A percentile compares a stretch with the other conserved stretches of the same genome.
Conservation (phyloP, 805 yeast genomes). For the Saturnispora ahearnii region DNA sequence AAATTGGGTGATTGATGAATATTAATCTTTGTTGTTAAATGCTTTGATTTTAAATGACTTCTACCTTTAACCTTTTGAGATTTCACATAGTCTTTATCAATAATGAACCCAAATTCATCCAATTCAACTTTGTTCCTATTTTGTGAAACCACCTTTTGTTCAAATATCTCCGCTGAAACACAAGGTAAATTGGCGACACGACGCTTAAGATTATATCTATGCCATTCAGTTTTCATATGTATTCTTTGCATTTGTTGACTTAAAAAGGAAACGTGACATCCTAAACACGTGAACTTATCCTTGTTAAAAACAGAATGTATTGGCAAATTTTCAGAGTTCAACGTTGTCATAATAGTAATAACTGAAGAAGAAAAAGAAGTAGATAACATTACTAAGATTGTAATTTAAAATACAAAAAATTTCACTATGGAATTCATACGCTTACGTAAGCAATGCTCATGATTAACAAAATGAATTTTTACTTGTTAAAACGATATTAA, state of each 20-base stretch:
- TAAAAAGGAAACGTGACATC: conserved; percentile 76
- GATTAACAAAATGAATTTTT: neutral
- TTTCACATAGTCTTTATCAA: conserved; percentile 12
- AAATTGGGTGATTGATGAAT: neutral
- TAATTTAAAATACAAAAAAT: neutral
- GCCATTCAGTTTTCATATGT: conserved; percentile 99
- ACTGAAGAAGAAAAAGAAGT: too few relatives aligned
- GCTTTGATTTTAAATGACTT: conserved; percentile 14
- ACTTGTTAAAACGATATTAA: neutral
- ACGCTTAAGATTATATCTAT: conserved; percentile 88
- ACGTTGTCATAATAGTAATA: neutral
- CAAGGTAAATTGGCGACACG: conserved; percentile 80
- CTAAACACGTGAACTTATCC: conserved; percentile 59
- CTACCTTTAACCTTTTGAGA: conserved; percentile 1
- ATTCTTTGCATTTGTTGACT: conserved; percentile 77
- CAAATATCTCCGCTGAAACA: conserved; percentile 30
- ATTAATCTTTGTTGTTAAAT: neutral
- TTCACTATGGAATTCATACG: neutral
- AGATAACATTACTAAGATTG: neutral
- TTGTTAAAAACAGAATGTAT: conserved; percentile 10
- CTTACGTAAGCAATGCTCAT: neutral
- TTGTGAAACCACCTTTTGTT: conserved; percentile 21
- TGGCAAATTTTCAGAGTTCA: conserved; percentile 2
- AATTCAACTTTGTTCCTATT: conserved; percentile 22
- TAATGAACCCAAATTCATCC: conserved; percentile 47